Evolutionary conservation across 1,139 yeast genomes (phyloP), one percentile per base, ranked within the genome.

Genomic region (Geotrichum klebahnii): DNA sequence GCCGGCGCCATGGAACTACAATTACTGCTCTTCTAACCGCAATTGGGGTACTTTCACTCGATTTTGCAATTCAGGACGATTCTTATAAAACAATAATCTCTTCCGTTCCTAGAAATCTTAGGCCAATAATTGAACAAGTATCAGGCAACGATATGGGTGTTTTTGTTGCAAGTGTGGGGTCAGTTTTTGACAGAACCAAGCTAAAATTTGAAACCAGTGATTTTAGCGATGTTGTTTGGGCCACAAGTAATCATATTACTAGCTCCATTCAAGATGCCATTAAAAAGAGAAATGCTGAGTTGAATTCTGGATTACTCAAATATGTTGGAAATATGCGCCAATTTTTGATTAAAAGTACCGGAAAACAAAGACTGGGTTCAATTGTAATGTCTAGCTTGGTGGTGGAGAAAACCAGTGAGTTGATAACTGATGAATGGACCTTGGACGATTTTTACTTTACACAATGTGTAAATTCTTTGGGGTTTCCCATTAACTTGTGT

Each of bases 61-160:
- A 44, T 22, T 9, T 28, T 9, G 50, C 9, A 1, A 8, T 40
- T 17, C 42, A 44, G 9, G 20, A 24, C 10, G 10, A 16, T n/a
- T 12, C 20, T 10, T 31, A 16, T 20, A 32, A 42, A 2, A 23
- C 26, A 16, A 17, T 43, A 10, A 14, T 3, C 4, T 29, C 24
- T 23, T 5, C 33, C 14, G 31, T 52, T 38, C 50, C 54, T 8
- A 23, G 48, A 22, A 52, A 52, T 40, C 31, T 52, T 46, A 41
- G 54, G 6, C 51, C 52, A 4, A n/a, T 29, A 5, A 45, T 45
- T 16, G 37, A 28, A 5, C 4, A 29, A 4, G 19, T 29, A 3
- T 16, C 8, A 10, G 46, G 14, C 10, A 24, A 22, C 28, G 24
- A 22, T 6, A 47, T 51, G 52, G 54, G 54, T 3, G 54, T 44